Conservation (phyloP, 495 filamentous ascomycete species). For the Lophium mytilinum region DNA sequence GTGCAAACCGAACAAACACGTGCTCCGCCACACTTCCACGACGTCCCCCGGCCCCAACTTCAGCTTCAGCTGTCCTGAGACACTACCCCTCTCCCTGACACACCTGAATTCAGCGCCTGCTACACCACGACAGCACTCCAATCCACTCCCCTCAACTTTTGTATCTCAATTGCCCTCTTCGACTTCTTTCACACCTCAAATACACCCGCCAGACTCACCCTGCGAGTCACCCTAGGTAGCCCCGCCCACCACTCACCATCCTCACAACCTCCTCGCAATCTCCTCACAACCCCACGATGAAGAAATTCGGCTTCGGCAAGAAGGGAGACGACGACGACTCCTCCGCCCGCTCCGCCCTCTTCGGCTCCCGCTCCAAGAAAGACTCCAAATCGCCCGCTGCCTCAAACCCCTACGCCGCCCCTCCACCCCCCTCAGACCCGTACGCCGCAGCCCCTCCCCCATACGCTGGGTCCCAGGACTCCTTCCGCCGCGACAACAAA, state of each 20-base stretch:
- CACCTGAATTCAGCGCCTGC: neutral
- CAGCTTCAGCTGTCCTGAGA: constrained; percentile 1
- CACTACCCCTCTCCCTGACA: neutral
- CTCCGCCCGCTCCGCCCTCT: constrained; percentile 26
- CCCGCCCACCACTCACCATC: no score
- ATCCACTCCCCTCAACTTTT: neutral
- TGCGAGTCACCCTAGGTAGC: neutral
- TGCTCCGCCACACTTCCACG: neutral
- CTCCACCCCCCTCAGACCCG: constrained; percentile 11
- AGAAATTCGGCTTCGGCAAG: constrained; percentile 29
- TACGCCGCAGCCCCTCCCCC: constrained; percentile 24
- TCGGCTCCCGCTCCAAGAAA: constrained; percentile 29
- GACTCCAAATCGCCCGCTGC: constrained; percentile 14
- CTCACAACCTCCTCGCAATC: neutral
- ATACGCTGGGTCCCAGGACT: constrained; percentile 11
- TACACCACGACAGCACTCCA: neutral
- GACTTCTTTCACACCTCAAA: neutral
- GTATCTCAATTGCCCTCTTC: neutral
- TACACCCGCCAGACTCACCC: neutral
- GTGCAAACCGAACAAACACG: neutral
- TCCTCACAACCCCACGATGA: constrained; percentile 11
- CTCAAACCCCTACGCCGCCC: constrained; percentile 30
- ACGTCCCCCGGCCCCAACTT: neutral
- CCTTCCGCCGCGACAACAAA: constrained; percentile 28
- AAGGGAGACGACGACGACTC: constrained; percentile 26